A percentile compares a stretch with the other conserved stretches of the same genome.
Evolutionary conservation across 177 flowering plant species (phyloP).

Genomic region (Vitis hybrid): DNA sequence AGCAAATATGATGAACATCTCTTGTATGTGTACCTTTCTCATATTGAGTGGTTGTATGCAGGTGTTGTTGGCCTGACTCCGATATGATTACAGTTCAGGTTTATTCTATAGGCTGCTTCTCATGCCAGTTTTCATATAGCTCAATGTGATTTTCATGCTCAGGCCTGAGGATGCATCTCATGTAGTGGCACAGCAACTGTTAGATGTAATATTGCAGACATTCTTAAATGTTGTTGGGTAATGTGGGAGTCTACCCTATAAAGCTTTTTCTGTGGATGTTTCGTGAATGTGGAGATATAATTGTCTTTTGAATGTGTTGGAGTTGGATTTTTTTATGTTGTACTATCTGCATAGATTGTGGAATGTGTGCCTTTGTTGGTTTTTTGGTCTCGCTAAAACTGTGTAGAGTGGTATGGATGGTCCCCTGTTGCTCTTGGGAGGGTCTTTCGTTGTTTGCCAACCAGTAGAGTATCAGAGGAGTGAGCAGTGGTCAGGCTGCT

Average conservation of each 20-base stretch:
- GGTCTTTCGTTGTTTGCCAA: too few relatives aligned
- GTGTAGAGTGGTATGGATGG: too few relatives aligned
- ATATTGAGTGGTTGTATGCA: background rate
- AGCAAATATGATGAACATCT: background rate
- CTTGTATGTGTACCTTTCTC: background rate
- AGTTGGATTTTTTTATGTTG: background rate
- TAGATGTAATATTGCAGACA: background rate
- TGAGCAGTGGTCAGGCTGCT: too few relatives aligned
- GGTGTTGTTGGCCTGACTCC: constrained; percentile 30
- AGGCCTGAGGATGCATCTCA: background rate
- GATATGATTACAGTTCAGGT: constrained; percentile 1
- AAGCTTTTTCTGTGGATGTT: background rate
- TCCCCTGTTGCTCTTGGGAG: too few relatives aligned
- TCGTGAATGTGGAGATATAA: background rate
- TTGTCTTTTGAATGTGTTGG: background rate
- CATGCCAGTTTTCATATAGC: constrained; percentile 7
- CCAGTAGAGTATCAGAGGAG: too few relatives aligned
- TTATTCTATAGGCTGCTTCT: constrained; percentile 2
- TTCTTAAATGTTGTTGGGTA: background rate
- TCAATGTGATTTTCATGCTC: background rate
- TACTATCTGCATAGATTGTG: too few relatives aligned
- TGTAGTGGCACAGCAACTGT: background rate
- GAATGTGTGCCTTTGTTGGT: too few relatives aligned
- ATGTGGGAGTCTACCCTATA: background rate
- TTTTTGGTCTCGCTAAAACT: too few relatives aligned